phyloP scores from a whole-genome alignment of 2,329 filamentous ascomycete species.

The Chalaropsis thielavioides region DNA sequence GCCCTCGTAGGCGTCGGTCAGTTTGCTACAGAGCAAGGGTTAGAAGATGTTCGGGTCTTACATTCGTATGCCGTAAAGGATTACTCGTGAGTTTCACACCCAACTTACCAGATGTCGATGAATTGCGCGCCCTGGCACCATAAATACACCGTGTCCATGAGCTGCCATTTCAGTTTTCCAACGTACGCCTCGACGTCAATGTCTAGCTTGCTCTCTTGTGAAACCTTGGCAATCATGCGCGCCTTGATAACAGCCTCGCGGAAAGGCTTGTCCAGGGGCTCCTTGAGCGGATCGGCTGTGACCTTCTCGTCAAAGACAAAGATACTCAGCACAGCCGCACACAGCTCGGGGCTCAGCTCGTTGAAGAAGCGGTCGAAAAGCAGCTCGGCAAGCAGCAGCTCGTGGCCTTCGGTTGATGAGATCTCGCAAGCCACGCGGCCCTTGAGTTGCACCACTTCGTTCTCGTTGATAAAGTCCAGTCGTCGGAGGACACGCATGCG shows the following conservation, averaged over 20 bases:
- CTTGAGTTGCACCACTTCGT: slow-evolving; percentile 91
- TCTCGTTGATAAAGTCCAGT: slow-evolving; percentile 88
- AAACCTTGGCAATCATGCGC: slow-evolving; percentile 78
- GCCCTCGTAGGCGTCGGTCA: slow-evolving; percentile 97
- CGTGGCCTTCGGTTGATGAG: slow-evolving; percentile 77
- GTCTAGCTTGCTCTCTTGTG: slow-evolving; percentile 81
- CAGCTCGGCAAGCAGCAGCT: slow-evolving; percentile 81
- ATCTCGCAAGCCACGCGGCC: slow-evolving; percentile 96
- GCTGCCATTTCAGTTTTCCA: slow-evolving; percentile 74
- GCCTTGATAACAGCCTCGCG: slow-evolving; percentile 80
- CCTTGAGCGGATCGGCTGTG: slow-evolving; percentile 60
- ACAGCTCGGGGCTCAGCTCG: slow-evolving; percentile 74
- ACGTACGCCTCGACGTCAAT: slow-evolving; percentile 94
- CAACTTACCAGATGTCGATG: slow-evolving; percentile 78
- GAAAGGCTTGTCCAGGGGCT: slow-evolving; percentile 75
- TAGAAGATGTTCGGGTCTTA: slow-evolving; percentile 19
- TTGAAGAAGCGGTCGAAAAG: slow-evolving; percentile 98
- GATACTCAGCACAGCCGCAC: slow-evolving; percentile 72
- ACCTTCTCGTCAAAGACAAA: slow-evolving; percentile 98
- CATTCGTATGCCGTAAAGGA: neutral
- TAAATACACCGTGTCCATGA: slow-evolving; percentile 90
- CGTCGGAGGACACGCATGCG: slow-evolving; percentile 89
- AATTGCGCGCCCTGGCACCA: slow-evolving; percentile 89
- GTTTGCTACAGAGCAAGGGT: slow-evolving; percentile 51
- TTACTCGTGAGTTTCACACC: neutral